These are phyloP conservation scores for Toxicodendron radicans DNA, from an alignment of 345 rosid species.

Conservation along the genomic window DNA sequence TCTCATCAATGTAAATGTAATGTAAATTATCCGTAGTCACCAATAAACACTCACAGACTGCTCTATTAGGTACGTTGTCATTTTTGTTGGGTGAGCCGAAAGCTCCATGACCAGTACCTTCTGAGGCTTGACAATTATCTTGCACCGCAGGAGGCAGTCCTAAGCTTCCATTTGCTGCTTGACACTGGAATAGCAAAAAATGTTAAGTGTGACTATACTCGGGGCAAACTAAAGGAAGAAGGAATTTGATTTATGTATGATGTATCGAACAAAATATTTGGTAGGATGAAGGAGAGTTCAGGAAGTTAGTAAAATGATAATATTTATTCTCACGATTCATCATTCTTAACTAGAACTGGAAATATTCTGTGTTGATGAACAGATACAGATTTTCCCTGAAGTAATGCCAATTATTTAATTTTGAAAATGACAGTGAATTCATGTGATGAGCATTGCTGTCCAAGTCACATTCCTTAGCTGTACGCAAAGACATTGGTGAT, in stretches of 20 bases:
- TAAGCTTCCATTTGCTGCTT: constrained; percentile 24
- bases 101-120: constrained; percentile 23
- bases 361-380: not conserved
- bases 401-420: not conserved
- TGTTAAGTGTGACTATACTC: not conserved
- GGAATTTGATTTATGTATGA: not conserved
- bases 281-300: not conserved
- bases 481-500: not conserved
- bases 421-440: not conserved
- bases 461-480: not conserved
- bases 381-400: not conserved
- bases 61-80: constrained; percentile 21
- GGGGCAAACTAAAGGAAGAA: not conserved
- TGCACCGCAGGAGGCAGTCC: constrained; percentile 30
- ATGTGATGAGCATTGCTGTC: not conserved
- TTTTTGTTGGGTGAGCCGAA: constrained; percentile 23
- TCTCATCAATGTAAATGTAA: not conserved
- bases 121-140: constrained; percentile 29
- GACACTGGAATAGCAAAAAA: constrained; percentile 30
- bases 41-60: constrained; percentile 17
- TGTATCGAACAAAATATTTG: not conserved
- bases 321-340: not conserved
- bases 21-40: not conserved
- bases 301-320: not conserved
- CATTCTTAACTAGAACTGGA: not conserved